A percentile compares a stretch with the other conserved stretches of the same genome.
phyloP scores from a whole-genome alignment of 176 grass and related monocot species.

The Oryza rufipogon region DNA sequence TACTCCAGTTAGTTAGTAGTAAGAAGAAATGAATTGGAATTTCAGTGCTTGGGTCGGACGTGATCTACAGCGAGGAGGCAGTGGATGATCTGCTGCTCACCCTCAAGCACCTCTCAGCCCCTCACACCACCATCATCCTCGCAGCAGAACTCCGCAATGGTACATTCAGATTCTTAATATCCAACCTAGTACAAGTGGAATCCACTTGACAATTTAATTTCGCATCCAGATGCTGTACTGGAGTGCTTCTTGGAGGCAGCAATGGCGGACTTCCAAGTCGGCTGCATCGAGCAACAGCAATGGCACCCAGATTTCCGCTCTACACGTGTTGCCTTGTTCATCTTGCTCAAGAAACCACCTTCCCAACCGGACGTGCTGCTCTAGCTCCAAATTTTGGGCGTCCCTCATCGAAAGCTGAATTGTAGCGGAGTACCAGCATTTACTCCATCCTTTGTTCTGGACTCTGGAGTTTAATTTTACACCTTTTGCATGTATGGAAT shows the following conservation, averaged over 20 bases:
- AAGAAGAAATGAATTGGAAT: not conserved
- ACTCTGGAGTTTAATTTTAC: too few relatives aligned
- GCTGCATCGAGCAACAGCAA: slow-evolving; percentile 73
- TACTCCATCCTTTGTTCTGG: too few relatives aligned
- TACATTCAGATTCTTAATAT: not conserved
- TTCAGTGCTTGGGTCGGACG: slow-evolving; percentile 88
- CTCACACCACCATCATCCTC: slow-evolving; percentile 70
- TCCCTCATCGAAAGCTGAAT: too few relatives aligned
- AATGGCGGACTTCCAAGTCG: slow-evolving; percentile 68
- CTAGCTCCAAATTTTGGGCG: too few relatives aligned
- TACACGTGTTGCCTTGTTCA: slow-evolving; percentile 80
- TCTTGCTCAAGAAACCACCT: slow-evolving; percentile 64
- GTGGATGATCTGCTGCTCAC: slow-evolving; percentile 69
- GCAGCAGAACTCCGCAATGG: slow-evolving; percentile 93
- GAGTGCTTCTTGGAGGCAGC: slow-evolving; percentile 90
- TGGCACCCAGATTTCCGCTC: slow-evolving; percentile 89
- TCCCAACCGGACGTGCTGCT: not conserved
- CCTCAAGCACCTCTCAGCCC: slow-evolving; percentile 57
- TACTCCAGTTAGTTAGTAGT: too few relatives aligned
- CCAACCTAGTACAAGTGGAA: too few relatives aligned
- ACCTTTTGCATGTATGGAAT: too few relatives aligned
- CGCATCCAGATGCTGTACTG: slow-evolving; percentile 63
- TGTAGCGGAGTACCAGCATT: too few relatives aligned
- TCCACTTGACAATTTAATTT: too few relatives aligned
- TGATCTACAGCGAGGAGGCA: slow-evolving; percentile 84